phyloP scores from a whole-genome alignment of 2,329 filamentous ascomycete genomes.

The Aspergillus latus region DNA sequence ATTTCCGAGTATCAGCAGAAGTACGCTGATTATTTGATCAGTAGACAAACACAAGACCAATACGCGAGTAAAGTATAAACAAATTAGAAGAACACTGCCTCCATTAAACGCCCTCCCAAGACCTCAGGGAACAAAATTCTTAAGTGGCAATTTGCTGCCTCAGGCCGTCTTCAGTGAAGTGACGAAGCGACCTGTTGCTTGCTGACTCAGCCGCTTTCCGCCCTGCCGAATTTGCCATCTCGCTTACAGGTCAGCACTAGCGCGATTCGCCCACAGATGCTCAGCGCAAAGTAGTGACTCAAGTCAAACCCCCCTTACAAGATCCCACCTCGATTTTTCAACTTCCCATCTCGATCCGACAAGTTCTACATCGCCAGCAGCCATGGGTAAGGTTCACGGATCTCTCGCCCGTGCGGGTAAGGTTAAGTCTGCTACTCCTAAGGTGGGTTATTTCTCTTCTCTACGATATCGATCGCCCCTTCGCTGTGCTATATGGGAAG shows the following conservation, averaged over 20 bases:
- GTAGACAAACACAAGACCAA: background rate
- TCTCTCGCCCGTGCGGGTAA: slow-evolving; percentile 49
- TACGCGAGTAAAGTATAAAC: background rate
- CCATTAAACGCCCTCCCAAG: background rate
- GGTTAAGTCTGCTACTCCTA: slow-evolving; percentile 27
- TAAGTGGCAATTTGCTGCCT: slow-evolving; percentile 10
- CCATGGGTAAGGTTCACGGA: slow-evolving; percentile 91
- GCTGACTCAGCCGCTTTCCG: slow-evolving; percentile 1
- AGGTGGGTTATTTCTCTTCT: slow-evolving; percentile 12
- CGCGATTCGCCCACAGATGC: slow-evolving; percentile 24
- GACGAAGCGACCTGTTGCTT: background rate
- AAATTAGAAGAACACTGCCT: background rate
- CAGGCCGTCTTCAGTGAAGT: slow-evolving; percentile 9
- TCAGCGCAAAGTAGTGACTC: slow-evolving; percentile 10
- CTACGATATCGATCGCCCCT: background rate
- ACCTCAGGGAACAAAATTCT: background rate
- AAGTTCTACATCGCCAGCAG: slow-evolving; percentile 50
- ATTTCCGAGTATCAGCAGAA: background rate
- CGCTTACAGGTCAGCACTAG: slow-evolving; percentile 20
- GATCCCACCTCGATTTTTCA: slow-evolving; percentile 12
- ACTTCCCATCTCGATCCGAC: slow-evolving; percentile 24
- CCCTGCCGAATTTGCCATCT: slow-evolving; percentile 19
- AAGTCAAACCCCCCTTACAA: slow-evolving; percentile 13
- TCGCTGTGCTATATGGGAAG: too few species aligned
- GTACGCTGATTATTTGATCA: background rate